Percentiles rank a stretch among this genome's conserved stretches.
These are phyloP conservation scores for Talinum fruticosum DNA, from an alignment of 148 eudicot genomes.

Conservation along the genomic window DNA sequence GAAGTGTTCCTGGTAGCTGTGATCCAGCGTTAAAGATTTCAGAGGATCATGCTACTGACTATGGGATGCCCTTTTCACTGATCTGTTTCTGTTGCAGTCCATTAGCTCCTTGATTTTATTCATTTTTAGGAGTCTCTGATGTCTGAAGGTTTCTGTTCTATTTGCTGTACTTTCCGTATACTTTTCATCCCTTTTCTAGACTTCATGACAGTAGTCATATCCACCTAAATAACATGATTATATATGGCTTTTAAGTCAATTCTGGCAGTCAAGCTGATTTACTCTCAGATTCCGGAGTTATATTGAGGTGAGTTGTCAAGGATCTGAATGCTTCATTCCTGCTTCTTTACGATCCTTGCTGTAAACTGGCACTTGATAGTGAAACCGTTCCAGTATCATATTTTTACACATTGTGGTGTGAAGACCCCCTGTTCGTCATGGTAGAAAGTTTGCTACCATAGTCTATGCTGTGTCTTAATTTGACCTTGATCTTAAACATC, in stretches of 20 bases:
- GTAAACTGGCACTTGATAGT: background rate
- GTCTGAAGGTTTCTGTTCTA: background rate
- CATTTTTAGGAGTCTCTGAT: background rate
- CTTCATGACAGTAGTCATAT: background rate
- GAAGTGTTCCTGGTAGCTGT: too few species aligned
- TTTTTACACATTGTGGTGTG: background rate
- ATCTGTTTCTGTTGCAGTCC: background rate
- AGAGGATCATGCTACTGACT: background rate
- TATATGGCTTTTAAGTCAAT: background rate
- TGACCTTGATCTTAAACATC: background rate
- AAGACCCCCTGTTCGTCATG: background rate
- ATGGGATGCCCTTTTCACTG: background rate
- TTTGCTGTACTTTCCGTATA: background rate
- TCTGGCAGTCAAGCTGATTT: background rate
- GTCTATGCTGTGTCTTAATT: background rate
- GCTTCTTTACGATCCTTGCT: background rate
- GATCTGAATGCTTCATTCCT: background rate
- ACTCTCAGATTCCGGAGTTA: background rate
- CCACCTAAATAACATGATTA: background rate
- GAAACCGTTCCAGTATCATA: background rate
- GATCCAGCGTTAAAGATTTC: background rate
- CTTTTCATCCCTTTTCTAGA: background rate
- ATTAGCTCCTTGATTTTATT: background rate
- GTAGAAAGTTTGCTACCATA: background rate
- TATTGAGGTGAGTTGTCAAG: slow-evolving; percentile 2